Evolutionary conservation across 1,284 basidiomycete species (phyloP).

Genomic region (Ceratobasidium sp.): DNA sequence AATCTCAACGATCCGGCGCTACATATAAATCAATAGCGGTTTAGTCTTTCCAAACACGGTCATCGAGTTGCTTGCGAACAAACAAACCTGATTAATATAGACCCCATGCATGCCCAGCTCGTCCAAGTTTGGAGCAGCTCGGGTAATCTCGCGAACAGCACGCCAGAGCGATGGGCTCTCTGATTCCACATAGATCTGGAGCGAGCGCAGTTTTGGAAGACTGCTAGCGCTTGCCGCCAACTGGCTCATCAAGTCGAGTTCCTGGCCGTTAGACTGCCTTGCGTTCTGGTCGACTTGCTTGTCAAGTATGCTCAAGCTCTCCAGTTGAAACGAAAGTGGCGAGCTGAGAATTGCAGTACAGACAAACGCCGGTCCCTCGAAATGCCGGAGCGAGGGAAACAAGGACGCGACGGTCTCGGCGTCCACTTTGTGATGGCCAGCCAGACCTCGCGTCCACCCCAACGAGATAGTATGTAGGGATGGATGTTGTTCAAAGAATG

Average conservation of each 20-base stretch:
- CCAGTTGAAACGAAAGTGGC: background rate
- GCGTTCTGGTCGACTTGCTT: background rate
- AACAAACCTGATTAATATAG: slow-evolving; percentile 1
- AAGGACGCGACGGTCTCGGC: slow-evolving; percentile 1
- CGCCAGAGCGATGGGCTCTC: background rate
- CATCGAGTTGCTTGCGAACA: background rate
- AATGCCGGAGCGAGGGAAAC: slow-evolving; percentile 24
- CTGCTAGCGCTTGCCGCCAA: background rate
- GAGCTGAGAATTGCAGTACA: slow-evolving; percentile 13
- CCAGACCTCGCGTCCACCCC: slow-evolving; percentile 1
- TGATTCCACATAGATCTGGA: background rate
- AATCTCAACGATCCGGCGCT: slow-evolving; percentile 14
- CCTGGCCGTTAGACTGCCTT: background rate
- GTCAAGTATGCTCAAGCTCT: slow-evolving; percentile 16
- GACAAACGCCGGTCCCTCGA: slow-evolving; percentile 28
- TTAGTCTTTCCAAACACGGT: too few relatives aligned
- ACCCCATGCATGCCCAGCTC: slow-evolving; percentile 11
- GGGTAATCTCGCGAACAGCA: slow-evolving; percentile 5
- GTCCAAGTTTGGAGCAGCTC: slow-evolving; percentile 5
- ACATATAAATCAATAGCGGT: background rate
- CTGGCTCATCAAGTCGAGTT: background rate
- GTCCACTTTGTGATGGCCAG: background rate
- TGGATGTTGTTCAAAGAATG: slow-evolving; percentile 10
- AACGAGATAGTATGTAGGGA: slow-evolving; percentile 16
- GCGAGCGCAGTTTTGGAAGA: background rate